Evolutionary conservation across 768 basidiomycete species (phyloP).

Genomic region (Ramaria sp.): DNA sequence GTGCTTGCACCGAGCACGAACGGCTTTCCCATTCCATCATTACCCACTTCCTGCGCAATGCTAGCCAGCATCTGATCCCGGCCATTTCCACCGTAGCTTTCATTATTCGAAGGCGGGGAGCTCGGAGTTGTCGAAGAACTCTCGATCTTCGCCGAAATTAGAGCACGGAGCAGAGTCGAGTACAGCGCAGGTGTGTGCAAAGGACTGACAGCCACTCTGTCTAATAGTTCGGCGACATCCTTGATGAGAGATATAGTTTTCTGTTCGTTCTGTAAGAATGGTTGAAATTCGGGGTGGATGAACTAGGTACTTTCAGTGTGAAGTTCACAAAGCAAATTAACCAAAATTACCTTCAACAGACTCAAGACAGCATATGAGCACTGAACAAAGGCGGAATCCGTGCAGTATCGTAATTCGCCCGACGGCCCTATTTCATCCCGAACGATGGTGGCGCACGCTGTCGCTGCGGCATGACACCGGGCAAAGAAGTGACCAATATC

Average conservation of each 20-base stretch:
- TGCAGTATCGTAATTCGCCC: slow-evolving; percentile 72
- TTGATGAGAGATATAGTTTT: slow-evolving; percentile 59
- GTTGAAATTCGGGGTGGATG: slow-evolving; percentile 73
- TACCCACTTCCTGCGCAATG: neutral
- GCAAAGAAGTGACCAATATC: slow-evolving; percentile 81
- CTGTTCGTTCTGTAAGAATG: slow-evolving; percentile 64
- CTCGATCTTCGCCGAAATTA: slow-evolving; percentile 46
- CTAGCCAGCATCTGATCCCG: neutral
- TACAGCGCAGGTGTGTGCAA: slow-evolving; percentile 89
- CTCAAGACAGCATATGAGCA: slow-evolving; percentile 89
- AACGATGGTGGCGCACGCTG: slow-evolving; percentile 57
- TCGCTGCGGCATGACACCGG: slow-evolving; percentile 64
- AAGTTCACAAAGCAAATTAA: slow-evolving; percentile 1
- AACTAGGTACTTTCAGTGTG: slow-evolving; percentile 35
- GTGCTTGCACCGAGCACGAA: neutral
- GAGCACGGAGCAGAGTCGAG: slow-evolving; percentile 68
- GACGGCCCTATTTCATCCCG: slow-evolving; percentile 70
- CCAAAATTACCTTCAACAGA: slow-evolving; percentile 68
- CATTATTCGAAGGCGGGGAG: neutral
- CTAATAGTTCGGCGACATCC: slow-evolving; percentile 74
- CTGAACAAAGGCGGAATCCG: slow-evolving; percentile 88
- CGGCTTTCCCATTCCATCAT: neutral
- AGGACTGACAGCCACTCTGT: slow-evolving; percentile 64
- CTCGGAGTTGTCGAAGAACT: neutral
- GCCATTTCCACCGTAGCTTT: neutral